A percentile compares a stretch with the other conserved stretches of the same genome.
phyloP scores from a whole-genome alignment of 2,329 filamentous ascomycete species.

The Botryotinia narcissicola region DNA sequence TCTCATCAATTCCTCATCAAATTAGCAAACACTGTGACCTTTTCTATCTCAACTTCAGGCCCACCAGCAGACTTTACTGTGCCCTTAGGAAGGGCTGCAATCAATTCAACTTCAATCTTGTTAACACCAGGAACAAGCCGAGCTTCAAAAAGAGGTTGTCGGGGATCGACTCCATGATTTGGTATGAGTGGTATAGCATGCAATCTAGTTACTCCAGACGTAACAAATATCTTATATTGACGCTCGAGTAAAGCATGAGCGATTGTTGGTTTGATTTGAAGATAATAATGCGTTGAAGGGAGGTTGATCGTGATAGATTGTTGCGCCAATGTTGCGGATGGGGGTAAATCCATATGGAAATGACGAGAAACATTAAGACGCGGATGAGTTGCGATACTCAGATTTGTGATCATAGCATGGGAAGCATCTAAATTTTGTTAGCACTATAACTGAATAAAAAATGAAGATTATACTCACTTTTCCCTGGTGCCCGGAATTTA shows the following conservation, averaged over 20 bases:
- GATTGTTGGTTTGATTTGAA: slow-evolving; percentile 69
- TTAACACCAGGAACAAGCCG: slow-evolving; percentile 71
- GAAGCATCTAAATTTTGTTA: slow-evolving; percentile 46
- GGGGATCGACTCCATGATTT: slow-evolving; percentile 52
- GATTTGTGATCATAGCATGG: slow-evolving; percentile 64
- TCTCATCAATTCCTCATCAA: slow-evolving; percentile 48
- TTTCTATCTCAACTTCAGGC: slow-evolving; percentile 72
- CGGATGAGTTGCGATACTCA: slow-evolving; percentile 68
- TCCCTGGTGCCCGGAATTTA: slow-evolving; percentile 44
- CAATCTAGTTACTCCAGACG: slow-evolving; percentile 64
- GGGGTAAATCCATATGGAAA: slow-evolving; percentile 61
- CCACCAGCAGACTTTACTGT: slow-evolving; percentile 54
- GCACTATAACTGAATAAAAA: slow-evolving; percentile 16
- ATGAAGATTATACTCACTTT: slow-evolving; percentile 44
- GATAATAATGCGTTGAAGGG: slow-evolving; percentile 62
- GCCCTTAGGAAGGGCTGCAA: slow-evolving; percentile 64
- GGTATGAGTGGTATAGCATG: slow-evolving; percentile 47
- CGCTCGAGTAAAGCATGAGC: slow-evolving; percentile 62
- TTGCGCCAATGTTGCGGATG: slow-evolving; percentile 63
- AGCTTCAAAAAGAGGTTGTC: slow-evolving; percentile 72
- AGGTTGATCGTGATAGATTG: slow-evolving; percentile 73
- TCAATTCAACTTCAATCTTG: slow-evolving; percentile 72
- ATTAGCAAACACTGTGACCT: slow-evolving; percentile 72
- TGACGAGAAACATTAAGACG: slow-evolving; percentile 59
- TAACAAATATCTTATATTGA: slow-evolving; percentile 74